A percentile compares a stretch with the other conserved stretches of the same genome.
phyloP scores from a whole-genome alignment of 202 grass and related monocot species.

The Zoysia matrella region DNA sequence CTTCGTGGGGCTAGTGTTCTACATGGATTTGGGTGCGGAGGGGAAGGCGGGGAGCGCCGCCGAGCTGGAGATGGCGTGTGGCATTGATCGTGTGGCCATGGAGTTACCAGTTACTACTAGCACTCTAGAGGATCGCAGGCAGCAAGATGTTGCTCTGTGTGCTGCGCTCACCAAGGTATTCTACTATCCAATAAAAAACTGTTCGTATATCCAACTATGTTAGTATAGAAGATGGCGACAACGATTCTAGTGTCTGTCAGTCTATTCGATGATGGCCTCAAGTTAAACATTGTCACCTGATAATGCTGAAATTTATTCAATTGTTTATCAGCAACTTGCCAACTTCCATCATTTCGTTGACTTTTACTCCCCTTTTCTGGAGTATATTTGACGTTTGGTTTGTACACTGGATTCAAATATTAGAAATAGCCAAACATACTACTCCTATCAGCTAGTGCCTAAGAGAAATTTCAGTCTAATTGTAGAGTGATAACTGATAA shows the following conservation, averaged over 20 bases:
- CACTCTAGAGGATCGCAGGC: conserved; percentile 33
- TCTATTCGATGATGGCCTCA: neutral
- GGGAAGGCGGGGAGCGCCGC: conserved; percentile 30
- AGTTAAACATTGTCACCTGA: neutral
- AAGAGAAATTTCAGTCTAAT: neutral
- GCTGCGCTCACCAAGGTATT: conserved; percentile 54
- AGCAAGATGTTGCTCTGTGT: neutral
- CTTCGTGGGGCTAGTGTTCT: conserved; percentile 89
- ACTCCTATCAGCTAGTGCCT: neutral
- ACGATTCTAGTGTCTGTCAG: neutral
- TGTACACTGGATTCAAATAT: conserved; percentile 8
- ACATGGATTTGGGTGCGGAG: conserved; percentile 70
- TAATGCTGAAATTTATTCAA: conserved; percentile 2
- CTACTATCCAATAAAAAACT: neutral
- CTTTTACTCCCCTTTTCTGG: neutral
- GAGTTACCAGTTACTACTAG: conserved; percentile 33
- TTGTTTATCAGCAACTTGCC: conserved; percentile 37
- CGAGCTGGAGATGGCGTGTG: conserved; percentile 54
- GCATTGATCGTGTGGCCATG: neutral
- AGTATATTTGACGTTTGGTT: neutral
- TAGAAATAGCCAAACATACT: neutral
- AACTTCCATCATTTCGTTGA: conserved; percentile 27
- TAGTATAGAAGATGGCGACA: neutral
- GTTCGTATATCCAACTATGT: neutral
- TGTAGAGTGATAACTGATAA: no score